Percentiles rank a stretch among this genome's conserved stretches.
Conservation (phyloP, 495 filamentous ascomycete genomes). For the Cetradonia linearis region DNA sequence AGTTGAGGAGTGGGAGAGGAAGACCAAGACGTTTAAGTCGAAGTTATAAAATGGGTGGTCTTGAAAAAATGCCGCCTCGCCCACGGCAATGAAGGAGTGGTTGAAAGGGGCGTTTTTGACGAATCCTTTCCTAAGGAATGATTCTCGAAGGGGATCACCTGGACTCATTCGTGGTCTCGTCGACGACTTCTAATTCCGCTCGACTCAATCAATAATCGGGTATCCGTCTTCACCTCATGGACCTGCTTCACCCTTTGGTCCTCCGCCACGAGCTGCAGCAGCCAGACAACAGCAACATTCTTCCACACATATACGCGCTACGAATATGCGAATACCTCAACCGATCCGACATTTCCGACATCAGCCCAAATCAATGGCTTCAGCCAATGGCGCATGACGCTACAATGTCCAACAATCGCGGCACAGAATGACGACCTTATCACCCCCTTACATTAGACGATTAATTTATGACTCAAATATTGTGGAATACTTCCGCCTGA, state of each 20-base stretch:
- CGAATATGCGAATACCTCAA: neutral
- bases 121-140: neutral
- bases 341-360: neutral
- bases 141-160: neutral
- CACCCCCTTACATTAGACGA: neutral
- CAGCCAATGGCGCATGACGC: neutral
- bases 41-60: slow-evolving; percentile 35
- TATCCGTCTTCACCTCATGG: neutral
- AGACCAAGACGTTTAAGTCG: slow-evolving; percentile 27
- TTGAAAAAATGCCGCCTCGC: neutral
- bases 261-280: neutral
- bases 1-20: slow-evolving; percentile 36
- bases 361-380: neutral
- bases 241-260: neutral
- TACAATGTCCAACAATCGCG: neutral
- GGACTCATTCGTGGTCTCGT: neutral
- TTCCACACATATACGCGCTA: too few relatives aligned
- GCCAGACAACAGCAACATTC: neutral
- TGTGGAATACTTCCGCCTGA: neutral
- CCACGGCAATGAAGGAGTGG: neutral
- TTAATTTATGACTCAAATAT: neutral
- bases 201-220: neutral
- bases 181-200: neutral
- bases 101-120: neutral
- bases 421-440: neutral